Evolutionary conservation across 352 stramenopile species (phyloP).

Genomic region (Paralagenidium karlingii): DNA sequence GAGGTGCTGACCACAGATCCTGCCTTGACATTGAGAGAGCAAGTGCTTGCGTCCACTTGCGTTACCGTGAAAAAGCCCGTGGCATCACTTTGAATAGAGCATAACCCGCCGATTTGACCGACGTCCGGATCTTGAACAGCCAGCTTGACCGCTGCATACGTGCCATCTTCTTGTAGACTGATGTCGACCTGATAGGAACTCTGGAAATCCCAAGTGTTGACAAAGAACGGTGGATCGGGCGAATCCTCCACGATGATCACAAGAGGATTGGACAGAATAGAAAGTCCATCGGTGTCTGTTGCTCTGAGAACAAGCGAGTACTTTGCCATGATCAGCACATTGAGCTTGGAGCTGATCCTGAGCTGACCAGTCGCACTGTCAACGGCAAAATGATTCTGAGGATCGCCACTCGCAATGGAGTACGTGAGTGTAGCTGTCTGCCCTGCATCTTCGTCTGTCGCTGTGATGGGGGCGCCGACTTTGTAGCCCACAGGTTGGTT

Average conservation of each 20-base stretch:
- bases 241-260: conserved; percentile 21
- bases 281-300: conserved; percentile 22
- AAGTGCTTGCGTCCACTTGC: conserved; percentile 9
- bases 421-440: conserved; percentile 26
- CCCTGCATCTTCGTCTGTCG: conserved; percentile 29
- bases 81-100: conserved; percentile 17
- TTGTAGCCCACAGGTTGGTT: conserved; percentile 1
- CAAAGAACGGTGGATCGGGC: conserved; percentile 31
- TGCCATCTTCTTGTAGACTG: conserved; percentile 24
- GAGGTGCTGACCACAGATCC: conserved; percentile 4
- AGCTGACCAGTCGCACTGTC: conserved; percentile 15
- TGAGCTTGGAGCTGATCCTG: conserved; percentile 12
- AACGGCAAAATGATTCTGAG: conserved; percentile 27
- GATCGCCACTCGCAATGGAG: conserved; percentile 29
- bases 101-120: conserved; percentile 23
- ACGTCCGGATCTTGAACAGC: conserved; percentile 28
- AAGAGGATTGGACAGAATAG: conserved; percentile 21
- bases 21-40: conserved; percentile 8
- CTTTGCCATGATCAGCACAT: conserved; percentile 15
- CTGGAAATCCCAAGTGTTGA: conserved; percentile 13
- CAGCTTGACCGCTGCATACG: conserved; percentile 23
- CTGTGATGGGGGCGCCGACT: conserved; percentile 14
- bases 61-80: conserved; percentile 18
- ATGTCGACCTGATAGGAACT: conserved; percentile 25
- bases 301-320: conserved; percentile 28